Percentiles rank a stretch among this genome's conserved stretches.
These are phyloP conservation scores for Leucocoprinus birnbaumii DNA, from an alignment of 768 basidiomycete genomes.

Conservation along the genomic window DNA sequence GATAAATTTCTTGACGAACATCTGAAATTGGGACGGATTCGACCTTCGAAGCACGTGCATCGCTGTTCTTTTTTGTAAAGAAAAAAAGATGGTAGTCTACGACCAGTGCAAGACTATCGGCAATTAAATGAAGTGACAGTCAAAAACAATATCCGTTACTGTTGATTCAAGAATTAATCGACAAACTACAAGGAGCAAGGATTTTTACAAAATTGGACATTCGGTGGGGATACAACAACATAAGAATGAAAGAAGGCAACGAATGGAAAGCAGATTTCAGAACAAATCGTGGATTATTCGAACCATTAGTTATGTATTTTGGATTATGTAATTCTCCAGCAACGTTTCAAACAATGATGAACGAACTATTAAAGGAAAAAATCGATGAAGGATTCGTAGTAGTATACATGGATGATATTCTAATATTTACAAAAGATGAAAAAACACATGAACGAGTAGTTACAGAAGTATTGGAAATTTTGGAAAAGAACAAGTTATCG, in stretches of 20 bases:
- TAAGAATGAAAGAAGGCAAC: conserved; percentile 27
- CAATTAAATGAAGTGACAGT: conserved; percentile 29
- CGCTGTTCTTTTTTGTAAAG: conserved; percentile 20
- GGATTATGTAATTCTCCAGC: conserved; percentile 30
- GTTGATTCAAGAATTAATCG: conserved; percentile 28
- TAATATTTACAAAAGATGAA: conserved; percentile 27
- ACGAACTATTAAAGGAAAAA: conserved; percentile 18
- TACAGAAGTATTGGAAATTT: conserved; percentile 16
- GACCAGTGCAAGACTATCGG: conserved; percentile 27
- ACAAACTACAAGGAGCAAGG: conserved; percentile 16
- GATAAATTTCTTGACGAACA: conserved; percentile 23
- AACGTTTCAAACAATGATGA: conserved; percentile 30
- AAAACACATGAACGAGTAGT: conserved; percentile 11
- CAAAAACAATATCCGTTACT: conserved; percentile 32
- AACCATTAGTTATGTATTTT: conserved; percentile 38
- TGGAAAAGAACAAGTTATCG: conserved; percentile 16
- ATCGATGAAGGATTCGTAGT: conserved; percentile 33
- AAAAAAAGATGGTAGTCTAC: conserved; percentile 20
- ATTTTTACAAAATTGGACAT: conserved; percentile 4
- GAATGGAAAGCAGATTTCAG: conserved; percentile 38
- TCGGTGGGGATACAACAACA: conserved; percentile 30
- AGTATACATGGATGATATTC: conserved; percentile 23
- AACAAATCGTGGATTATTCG: conserved; percentile 28
- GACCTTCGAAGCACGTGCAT: conserved; percentile 19
- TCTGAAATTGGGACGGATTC: conserved; percentile 22